Evolutionary conservation across 1,284 basidiomycete species (phyloP), one percentile per base, ranked within the genome.

Genomic region (Fereydounia khargensis): DNA sequence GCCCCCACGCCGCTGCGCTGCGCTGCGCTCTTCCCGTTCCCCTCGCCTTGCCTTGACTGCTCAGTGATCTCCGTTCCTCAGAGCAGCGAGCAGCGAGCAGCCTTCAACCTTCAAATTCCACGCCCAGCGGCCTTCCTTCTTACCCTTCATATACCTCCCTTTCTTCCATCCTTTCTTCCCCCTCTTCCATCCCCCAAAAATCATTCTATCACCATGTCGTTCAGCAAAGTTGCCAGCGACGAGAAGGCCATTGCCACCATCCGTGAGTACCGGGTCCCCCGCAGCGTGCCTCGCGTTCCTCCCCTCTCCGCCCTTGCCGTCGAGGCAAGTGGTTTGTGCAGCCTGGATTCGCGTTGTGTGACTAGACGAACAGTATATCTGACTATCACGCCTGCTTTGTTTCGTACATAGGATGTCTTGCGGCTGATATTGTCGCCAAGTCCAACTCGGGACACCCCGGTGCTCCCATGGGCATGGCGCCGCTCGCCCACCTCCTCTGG

Each of bases 401-500:
- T n/a, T n/a, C n/a, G n/a, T n/a, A n/a, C n/a, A 24, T 36, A 68
- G 66, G 66, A 40, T 41, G 41, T 41, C 56, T 70, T 41, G 65
- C 68, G 33, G 65, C 65, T 39, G 68, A 70, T 57, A 50, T 66
- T 10, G 63, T 65, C 34, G 58, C 55, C 40, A 63, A 66, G 50
- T 42, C 90, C 73, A 94, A 94, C 84, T 91, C 89, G 68, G 78
- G 78, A 39, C 78, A 79, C 55, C 78, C 78, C 7, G 78, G 78
- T 50, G 78, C 77, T 19, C 77, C 78, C 54, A 79, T 79, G 78
- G 78, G 89, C 67, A 85, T 91, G 86, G 89, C 90, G 16, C 89
- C 90, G 23, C 86, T 82, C 50, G 85, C 90, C 57, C 90, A 95
- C 75, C 81, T 94, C 54, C 84, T 95, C 30, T 94, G 86, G 79